Evolutionary conservation across 164 flowering plant genomes (phyloP), one percentile per base, ranked within the genome.

Genomic region (Pachysandra terminalis): DNA sequence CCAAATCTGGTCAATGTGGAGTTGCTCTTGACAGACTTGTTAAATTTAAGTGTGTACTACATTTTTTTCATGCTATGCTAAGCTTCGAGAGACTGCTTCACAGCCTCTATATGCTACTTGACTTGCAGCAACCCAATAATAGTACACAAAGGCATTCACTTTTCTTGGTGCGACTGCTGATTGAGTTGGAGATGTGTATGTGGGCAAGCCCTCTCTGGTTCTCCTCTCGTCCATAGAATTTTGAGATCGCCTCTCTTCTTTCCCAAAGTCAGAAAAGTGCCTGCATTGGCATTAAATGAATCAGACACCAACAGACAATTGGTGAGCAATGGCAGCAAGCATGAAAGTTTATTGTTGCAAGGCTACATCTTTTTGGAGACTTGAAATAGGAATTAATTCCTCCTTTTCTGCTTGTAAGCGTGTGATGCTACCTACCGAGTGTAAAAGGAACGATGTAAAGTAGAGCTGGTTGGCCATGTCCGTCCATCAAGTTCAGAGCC

Each of bases 381-480:
- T 32, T 32, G 37, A 32, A 32, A 32, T 32, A 32, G 37, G 7
- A 32, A 32, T 32, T 32, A 45, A 12, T 45, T 14, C 22, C 5
- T n/a, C 16, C 28, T 16, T 40, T 62, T 19, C 19, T 40, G 12
- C n/a, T 21, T n/a, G n/a, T 48, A 59, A 1, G 27, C 0, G 32
- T 52, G 22, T 37, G 13, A 35, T 21, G 37, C 4, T 32, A 72
- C 57, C 68, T 85, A 90, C 98, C 96, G 0, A 93, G 86, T 5
- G 91, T 89, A 74, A 88, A 90, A 1, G 98, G 98, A 56, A 90
- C 98, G 26, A 93, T 89, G 83, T 90, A 93, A 15, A 93, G 93
- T 68, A 93, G 78, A 48, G 98, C 98, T 0, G 98, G 98, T 76
- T 93, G 98, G 59, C 98, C 98, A 53, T 90, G 93, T 6, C 98